These are phyloP conservation scores for Paraphoma sp. DNA, from an alignment of 2,329 filamentous ascomycete genomes.

Conservation along the genomic window DNA sequence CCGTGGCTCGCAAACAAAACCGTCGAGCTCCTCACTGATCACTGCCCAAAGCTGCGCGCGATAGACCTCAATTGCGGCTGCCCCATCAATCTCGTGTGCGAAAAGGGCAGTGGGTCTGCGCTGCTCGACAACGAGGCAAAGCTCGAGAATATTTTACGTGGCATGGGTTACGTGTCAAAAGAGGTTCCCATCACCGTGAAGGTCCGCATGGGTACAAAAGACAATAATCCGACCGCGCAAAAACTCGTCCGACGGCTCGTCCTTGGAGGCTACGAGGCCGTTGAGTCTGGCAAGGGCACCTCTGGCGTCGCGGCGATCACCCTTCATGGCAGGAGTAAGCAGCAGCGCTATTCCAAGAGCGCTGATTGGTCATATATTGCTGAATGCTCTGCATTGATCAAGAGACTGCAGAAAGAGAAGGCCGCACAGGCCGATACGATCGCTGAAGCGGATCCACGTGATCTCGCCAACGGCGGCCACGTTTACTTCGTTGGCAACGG, in stretches of 20 bases:
- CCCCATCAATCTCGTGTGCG: conserved; percentile 92
- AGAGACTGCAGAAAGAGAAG: conserved; percentile 74
- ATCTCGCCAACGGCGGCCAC: conserved; percentile 70
- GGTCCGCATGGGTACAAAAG: conserved; percentile 88
- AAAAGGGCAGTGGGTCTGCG: conserved; percentile 86
- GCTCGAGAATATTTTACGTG: conserved; percentile 90
- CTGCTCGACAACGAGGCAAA: conserved; percentile 88
- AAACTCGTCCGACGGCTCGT: conserved; percentile 84
- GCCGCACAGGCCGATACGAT: conserved; percentile 76
- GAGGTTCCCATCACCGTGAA: conserved; percentile 94
- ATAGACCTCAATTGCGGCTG: conserved; percentile 98
- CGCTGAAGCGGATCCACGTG: conserved; percentile 76
- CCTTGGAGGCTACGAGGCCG: conserved; percentile 76
- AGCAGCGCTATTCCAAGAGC: conserved; percentile 89
- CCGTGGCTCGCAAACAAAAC: conserved; percentile 90
- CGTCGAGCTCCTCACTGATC: conserved; percentile 77
- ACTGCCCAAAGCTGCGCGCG: conserved; percentile 83
- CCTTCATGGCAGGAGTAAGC: conserved; percentile 88
- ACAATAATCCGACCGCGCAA: conserved; percentile 77
- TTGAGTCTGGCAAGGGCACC: conserved; percentile 66
- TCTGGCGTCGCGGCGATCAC: conserved; percentile 90
- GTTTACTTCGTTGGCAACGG: conserved; percentile 96
- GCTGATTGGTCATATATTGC: conserved; percentile 98
- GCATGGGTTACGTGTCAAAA: conserved; percentile 93
- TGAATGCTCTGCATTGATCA: conserved; percentile 85